phyloP scores from a whole-genome alignment of 208 protist species.

The Crithidia expoeki region DNA sequence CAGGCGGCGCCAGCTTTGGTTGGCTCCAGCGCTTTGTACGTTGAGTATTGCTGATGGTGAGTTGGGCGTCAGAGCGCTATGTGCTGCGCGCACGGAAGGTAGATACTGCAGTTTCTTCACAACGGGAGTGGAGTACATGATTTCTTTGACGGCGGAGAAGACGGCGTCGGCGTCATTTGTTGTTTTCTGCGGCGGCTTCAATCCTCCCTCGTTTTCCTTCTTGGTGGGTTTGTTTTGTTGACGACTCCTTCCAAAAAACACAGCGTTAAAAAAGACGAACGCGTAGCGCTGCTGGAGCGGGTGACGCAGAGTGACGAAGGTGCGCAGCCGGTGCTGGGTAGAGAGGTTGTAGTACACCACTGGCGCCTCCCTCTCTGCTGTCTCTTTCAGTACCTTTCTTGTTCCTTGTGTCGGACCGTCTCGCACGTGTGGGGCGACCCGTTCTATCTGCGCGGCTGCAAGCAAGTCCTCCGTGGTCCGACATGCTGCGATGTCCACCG shows the following conservation, averaged over 20 bases:
- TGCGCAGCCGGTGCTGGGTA: slow-evolving; percentile 7
- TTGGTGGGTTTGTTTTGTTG: neutral
- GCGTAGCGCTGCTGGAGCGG: slow-evolving; percentile 15
- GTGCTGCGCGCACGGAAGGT: neutral
- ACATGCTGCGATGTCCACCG: slow-evolving; percentile 11
- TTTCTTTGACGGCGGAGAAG: neutral
- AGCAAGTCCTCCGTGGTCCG: slow-evolving; percentile 14
- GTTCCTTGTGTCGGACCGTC: neutral
- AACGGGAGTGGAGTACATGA: slow-evolving; percentile 12
- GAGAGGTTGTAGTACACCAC: slow-evolving; percentile 18
- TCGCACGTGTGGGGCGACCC: slow-evolving; percentile 4
- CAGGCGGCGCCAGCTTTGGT: neutral
- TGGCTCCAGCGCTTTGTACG: too few species aligned
- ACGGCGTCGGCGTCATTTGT: neutral
- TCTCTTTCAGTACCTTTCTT: neutral
- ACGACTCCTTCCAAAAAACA: neutral
- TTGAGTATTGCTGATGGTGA: too few species aligned
- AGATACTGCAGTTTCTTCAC: neutral
- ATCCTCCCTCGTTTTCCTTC: neutral
- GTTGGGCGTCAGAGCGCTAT: neutral
- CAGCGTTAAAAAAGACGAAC: slow-evolving; percentile 13
- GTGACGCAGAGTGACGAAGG: slow-evolving; percentile 13
- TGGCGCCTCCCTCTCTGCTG: neutral
- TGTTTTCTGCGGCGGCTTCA: neutral
- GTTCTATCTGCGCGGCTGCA: slow-evolving; percentile 4